Evolutionary conservation across 768 basidiomycete genomes (phyloP).

Genomic region (Termitomyces sp.): DNA sequence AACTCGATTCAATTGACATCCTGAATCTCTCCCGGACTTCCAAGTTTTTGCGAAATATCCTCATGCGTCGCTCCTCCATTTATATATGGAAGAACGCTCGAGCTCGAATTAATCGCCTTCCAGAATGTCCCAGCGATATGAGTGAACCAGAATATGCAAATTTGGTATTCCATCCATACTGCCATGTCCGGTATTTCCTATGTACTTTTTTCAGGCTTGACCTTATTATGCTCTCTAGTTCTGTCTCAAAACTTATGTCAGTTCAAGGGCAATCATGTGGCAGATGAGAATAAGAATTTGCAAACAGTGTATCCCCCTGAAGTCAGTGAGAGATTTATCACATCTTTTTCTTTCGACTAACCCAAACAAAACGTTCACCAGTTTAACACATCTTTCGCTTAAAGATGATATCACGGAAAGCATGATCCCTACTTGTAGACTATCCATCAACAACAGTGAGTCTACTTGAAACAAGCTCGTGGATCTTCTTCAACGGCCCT

Average conservation of each 20-base stretch:
- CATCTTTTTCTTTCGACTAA: not conserved
- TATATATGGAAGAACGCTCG: constrained; percentile 19
- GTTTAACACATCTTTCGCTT: not conserved
- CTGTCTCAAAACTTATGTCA: constrained; percentile 6
- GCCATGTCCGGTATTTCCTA: constrained; percentile 13
- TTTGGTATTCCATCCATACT: constrained; percentile 14
- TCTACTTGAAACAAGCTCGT: not conserved
- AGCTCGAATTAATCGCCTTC: constrained; percentile 13
- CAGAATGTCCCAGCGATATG: constrained; percentile 20
- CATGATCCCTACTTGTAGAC: not conserved
- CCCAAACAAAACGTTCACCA: not conserved
- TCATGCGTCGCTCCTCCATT: constrained; percentile 13
- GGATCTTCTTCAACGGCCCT: not conserved
- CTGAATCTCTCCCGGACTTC: constrained; percentile 17
- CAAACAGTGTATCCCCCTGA: constrained; percentile 13
- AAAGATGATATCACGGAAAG: not conserved
- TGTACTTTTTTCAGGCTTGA: not conserved
- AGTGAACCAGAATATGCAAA: constrained; percentile 22
- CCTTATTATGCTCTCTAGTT: constrained; percentile 2
- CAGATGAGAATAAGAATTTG: constrained; percentile 11
- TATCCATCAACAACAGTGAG: not conserved
- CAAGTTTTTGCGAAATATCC: constrained; percentile 5
- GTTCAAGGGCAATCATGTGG: constrained; percentile 11
- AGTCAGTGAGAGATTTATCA: not conserved
- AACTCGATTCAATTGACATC: constrained; percentile 14